Base-by-base conservation (phyloP, 805 yeast species). In the Maudiozyma barnettii region DNA sequence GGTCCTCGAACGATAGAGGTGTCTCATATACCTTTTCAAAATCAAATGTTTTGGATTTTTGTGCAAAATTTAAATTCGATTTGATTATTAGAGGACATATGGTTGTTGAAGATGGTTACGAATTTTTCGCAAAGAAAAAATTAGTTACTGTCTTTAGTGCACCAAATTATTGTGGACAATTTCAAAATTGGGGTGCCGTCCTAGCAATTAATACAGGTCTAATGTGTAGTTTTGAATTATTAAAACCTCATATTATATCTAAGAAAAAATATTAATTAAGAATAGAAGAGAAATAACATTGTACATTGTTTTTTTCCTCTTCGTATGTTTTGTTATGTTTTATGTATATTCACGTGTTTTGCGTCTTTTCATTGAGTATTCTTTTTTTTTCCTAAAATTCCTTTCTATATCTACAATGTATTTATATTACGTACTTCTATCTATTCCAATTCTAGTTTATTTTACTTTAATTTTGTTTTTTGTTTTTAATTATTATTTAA, bases 31-130 rank as follows among this genome's bases (percentile, higher is more conserved):
- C 87, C 51, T 85, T 84, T 65, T 84, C 85, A 36, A 78, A 76
- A 55, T 79, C 74, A 47, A 81, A 81, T 51, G 87, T 84, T 2
- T 77, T 78, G 47, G 74, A 76, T 53, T 85, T 85, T 56, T 79
- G 84, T 57, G 63, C 74, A 19, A 69, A 70, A 33, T 84, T 84
- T 63, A 77, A 79, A 48, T 80, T 85, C 65, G 95, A 85, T 65
- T 65, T 85, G 58, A 76, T 85, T 51, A 85, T 82, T 31, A 70
- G 95, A 57, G 95, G 91, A 7, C 95, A 85, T 61, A 85, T 85
- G 95, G 93, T 85, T 41, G 95, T 85, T 43, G 91, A 85, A 63
- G 91, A 85, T 59, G 95, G 95, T 3, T 85, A 85, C 61, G 93
- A 85, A 60, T 85, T 85, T 60, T 85, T 82, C 61, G 82, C 82